These are phyloP conservation scores for Candida andamanensis DNA, from an alignment of 805 yeast genomes.

Conservation along the genomic window DNA sequence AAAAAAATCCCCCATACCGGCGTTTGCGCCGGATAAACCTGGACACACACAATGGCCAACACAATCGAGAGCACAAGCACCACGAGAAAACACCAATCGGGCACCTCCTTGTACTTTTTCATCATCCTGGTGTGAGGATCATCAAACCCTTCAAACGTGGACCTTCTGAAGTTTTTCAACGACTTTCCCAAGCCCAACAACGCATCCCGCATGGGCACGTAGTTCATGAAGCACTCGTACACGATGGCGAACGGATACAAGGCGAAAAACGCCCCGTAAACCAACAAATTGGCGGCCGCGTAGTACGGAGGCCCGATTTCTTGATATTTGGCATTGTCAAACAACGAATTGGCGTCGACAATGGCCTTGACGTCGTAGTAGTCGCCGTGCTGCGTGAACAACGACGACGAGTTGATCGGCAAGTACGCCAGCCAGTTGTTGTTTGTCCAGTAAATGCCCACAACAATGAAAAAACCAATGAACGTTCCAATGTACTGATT, in stretches of 20 bases:
- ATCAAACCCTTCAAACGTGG: constrained; percentile 18
- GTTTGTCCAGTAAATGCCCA: constrained; percentile 26
- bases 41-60: constrained; percentile 40
- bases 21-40: constrained; percentile 46
- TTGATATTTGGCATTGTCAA: constrained; percentile 16
- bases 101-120: constrained; percentile 59
- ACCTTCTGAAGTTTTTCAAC: constrained; percentile 13
- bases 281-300: constrained; percentile 22
- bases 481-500: constrained; percentile 20
- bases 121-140: constrained; percentile 58
- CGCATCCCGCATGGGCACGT: constrained; percentile 22
- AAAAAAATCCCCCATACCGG: constrained; percentile 61
- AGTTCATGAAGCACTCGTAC: constrained; percentile 41
- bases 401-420: constrained; percentile 17
- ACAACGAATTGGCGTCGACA: constrained; percentile 33
- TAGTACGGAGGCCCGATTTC: constrained; percentile 20
- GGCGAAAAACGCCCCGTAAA: constrained; percentile 33
- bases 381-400: constrained; percentile 22
- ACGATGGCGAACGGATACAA: constrained; percentile 51
- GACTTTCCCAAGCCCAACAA: constrained; percentile 19
- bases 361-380: constrained; percentile 19
- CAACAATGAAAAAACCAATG: constrained; percentile 19
- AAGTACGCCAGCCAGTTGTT: constrained; percentile 24
- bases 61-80: constrained; percentile 43
- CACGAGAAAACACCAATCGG: constrained; percentile 61